Evolutionary conservation across 1,139 yeast genomes (phyloP).

Genomic region (Saccharomyces hybrid): DNA sequence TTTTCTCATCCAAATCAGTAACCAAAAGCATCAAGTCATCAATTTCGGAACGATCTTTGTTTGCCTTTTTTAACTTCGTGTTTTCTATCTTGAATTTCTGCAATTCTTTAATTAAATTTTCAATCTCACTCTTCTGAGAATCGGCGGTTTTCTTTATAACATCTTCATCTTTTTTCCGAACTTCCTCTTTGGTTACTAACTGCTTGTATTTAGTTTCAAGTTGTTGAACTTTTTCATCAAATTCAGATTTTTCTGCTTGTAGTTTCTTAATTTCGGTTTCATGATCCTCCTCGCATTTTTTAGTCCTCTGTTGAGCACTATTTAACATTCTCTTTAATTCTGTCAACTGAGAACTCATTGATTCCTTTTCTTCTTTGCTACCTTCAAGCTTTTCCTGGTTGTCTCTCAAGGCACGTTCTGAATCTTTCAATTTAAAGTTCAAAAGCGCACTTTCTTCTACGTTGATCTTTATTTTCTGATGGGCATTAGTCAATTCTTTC

Average conservation of each 20-base stretch:
- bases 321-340: constrained; percentile 4
- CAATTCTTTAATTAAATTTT: constrained; percentile 1
- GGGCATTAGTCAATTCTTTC: constrained; percentile 1
- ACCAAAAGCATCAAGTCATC: constrained; percentile 73
- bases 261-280: constrained; percentile 5
- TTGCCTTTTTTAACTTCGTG: constrained; percentile 11
- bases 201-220: not conserved
- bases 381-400: constrained; percentile 1
- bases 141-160: not conserved
- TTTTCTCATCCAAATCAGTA: constrained; percentile 67
- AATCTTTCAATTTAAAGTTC: not conserved
- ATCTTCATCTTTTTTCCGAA: not conserved
- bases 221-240: not conserved
- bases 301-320: not conserved
- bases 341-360: constrained; percentile 2
- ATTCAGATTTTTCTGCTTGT: constrained; percentile 5
- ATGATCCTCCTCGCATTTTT: constrained; percentile 2
- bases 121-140: not conserved
- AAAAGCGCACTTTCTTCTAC: not conserved
- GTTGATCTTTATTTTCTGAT: not conserved
- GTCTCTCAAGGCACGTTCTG: not conserved
- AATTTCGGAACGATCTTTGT: constrained; percentile 38
- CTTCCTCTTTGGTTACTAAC: not conserved
- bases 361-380: constrained; percentile 2
- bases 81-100: constrained; percentile 11